These are phyloP conservation scores for Fusarium neocosmosporiellum DNA, from an alignment of 2,329 filamentous ascomycete genomes.

Conservation along the genomic window DNA sequence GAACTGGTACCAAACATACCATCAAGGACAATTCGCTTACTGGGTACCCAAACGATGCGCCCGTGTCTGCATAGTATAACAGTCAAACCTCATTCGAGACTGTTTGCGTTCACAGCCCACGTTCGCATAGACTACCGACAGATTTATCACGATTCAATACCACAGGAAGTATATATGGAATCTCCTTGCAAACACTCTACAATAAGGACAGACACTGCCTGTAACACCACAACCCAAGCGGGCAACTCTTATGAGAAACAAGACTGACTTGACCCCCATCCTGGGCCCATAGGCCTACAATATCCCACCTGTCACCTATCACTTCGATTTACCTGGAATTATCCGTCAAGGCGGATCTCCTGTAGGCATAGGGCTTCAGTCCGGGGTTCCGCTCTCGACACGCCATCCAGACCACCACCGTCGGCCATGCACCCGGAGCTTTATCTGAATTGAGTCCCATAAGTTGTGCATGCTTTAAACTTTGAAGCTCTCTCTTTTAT, in stretches of 20 bases:
- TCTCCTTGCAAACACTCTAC: not conserved
- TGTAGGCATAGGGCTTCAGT: not conserved
- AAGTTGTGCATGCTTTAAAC: not conserved
- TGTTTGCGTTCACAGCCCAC: not conserved
- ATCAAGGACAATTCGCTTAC: not conserved
- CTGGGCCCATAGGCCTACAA: not conserved
- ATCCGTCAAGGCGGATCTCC: not conserved
- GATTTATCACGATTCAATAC: not conserved
- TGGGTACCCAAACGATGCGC: not conserved
- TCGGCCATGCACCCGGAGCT: not conserved
- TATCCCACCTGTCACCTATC: not conserved
- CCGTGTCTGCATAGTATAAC: not conserved
- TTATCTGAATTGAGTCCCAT: not conserved
- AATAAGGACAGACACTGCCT: not conserved
- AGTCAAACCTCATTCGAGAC: not conserved
- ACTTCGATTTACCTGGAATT: not conserved
- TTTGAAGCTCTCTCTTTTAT: accelerated
- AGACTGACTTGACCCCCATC: not conserved
- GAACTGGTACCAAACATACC: not conserved
- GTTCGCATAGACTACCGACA: not conserved
- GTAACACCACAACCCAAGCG: not conserved
- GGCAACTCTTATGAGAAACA: not conserved
- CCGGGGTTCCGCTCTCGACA: not conserved
- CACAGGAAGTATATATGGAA: not conserved
- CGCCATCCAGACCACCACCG: not conserved